Percentiles rank a stretch among this genome's conserved stretches.
These are phyloP conservation scores for Aspergillus arachidicola DNA, from an alignment of 2,329 filamentous ascomycete species.

Conservation along the genomic window DNA sequence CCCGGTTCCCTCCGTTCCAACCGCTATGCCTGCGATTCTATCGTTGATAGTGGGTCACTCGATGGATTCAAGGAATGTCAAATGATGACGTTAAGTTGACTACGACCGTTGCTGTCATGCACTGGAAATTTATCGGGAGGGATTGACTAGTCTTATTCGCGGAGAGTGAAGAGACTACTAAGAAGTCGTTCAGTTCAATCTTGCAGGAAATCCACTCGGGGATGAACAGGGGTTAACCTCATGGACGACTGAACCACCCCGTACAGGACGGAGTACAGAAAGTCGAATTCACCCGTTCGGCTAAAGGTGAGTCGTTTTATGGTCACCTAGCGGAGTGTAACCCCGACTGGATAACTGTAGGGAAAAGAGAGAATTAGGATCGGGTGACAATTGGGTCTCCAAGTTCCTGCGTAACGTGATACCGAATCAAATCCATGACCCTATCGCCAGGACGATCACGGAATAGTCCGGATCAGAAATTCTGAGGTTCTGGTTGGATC, in stretches of 20 bases:
- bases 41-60: neutral
- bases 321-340: neutral
- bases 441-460: neutral
- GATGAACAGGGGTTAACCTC: neutral
- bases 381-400: conserved; percentile 5
- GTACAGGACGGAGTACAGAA: too few relatives aligned
- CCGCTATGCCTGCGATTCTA: neutral
- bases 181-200: neutral
- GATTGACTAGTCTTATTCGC: neutral
- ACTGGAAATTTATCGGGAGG: neutral
- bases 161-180: neutral
- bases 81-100: conserved; percentile 6
- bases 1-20: conserved; percentile 1
- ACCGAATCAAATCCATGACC: neutral
- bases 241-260: too few relatives aligned
- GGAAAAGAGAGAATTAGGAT: neutral
- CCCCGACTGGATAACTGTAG: neutral
- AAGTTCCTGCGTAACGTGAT: neutral
- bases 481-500: neutral
- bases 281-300: neutral
- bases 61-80: neutral
- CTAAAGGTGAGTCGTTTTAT: neutral
- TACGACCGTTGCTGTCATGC: neutral
- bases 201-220: neutral
- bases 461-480: conserved; percentile 1